Percentiles rank a stretch among this genome's conserved stretches.
phyloP scores from a whole-genome alignment of 1,284 basidiomycete species.

The Sparassis latifolia region DNA sequence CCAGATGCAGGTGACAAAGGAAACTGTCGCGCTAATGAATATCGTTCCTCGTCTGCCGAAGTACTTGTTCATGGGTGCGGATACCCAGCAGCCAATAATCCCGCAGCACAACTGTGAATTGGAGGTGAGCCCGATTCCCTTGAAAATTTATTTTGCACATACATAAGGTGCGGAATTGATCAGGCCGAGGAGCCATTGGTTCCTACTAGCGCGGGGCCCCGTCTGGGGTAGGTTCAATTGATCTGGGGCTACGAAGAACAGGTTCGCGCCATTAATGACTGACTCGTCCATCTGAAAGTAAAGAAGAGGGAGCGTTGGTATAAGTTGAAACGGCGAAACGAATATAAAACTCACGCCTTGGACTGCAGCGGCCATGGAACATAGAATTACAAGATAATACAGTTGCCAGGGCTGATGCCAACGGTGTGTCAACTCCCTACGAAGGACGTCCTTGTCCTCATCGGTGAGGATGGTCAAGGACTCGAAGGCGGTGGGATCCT shows the following conservation, averaged over 20 bases:
- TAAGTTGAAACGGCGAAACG: background rate
- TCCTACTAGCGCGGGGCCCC: slow-evolving; percentile 23
- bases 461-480: slow-evolving; percentile 45
- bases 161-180: slow-evolving; percentile 76
- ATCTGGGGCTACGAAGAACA: slow-evolving; percentile 63
- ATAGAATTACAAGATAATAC: slow-evolving; percentile 53
- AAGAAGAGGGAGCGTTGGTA: background rate
- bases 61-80: slow-evolving; percentile 63
- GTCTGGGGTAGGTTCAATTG: slow-evolving; percentile 37
- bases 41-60: slow-evolving; percentile 78
- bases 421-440: slow-evolving; percentile 55
- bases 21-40: slow-evolving; percentile 61
- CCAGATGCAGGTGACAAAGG: slow-evolving; percentile 63
- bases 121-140: background rate
- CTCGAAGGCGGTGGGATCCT: slow-evolving; percentile 49
- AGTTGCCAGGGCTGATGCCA: slow-evolving; percentile 55
- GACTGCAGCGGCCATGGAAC: slow-evolving; percentile 62
- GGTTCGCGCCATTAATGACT: slow-evolving; percentile 68
- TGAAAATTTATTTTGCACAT: slow-evolving; percentile 11
- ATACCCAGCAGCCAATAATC: slow-evolving; percentile 60
- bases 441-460: slow-evolving; percentile 48
- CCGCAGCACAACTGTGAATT: slow-evolving; percentile 43
- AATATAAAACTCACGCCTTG: slow-evolving; percentile 44
- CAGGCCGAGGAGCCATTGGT: slow-evolving; percentile 69
- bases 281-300: slow-evolving; percentile 51